These are phyloP conservation scores for Monotropa hypopitys DNA, from an alignment of 179 eudicot species.

Conservation along the genomic window DNA sequence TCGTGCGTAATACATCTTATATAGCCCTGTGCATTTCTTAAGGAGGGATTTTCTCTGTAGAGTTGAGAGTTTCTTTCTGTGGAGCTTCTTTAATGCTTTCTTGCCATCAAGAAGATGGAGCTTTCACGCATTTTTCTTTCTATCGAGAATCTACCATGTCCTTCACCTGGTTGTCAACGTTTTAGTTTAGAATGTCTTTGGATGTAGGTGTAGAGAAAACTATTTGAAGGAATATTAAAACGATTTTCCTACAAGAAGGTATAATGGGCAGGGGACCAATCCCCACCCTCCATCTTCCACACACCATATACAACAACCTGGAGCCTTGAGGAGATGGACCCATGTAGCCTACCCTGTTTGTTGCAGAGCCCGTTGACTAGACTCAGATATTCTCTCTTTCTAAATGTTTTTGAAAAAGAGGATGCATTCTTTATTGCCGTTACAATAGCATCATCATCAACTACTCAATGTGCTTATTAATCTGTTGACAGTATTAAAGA, in stretches of 20 bases:
- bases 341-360: background rate
- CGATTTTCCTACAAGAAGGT: background rate
- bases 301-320: background rate
- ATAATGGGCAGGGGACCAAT: background rate
- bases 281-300: background rate
- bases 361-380: background rate
- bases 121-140: background rate
- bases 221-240: background rate
- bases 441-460: background rate
- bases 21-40: background rate
- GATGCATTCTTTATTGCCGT: background rate
- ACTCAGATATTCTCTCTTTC: background rate
- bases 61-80: background rate
- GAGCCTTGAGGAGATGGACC: background rate
- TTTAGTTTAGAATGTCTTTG: background rate
- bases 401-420: background rate
- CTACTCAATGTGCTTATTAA: background rate
- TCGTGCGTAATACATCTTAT: background rate
- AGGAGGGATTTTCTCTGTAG: background rate
- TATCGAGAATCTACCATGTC: background rate
- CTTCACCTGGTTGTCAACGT: background rate
- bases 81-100: background rate
- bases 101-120: background rate
- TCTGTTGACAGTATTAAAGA: background rate
- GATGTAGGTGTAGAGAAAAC: background rate